Evolutionary conservation across 2,329 filamentous ascomycete genomes (phyloP), one percentile per base, ranked within the genome.

Genomic region (Exophiala lecanii-corni): DNA sequence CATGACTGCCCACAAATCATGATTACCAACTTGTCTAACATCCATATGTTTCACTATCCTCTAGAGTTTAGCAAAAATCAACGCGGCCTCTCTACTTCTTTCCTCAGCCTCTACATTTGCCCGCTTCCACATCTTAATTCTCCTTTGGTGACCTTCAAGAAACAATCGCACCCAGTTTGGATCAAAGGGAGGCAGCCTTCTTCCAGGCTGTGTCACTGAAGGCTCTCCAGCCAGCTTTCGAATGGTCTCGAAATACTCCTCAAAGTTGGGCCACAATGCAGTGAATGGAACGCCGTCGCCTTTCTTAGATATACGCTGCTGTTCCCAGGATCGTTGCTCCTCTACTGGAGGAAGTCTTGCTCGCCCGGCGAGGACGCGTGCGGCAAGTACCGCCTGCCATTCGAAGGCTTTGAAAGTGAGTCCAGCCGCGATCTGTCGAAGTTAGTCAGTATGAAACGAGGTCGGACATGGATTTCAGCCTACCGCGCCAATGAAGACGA

Each of bases 171-270:
- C n/a, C 66, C 67, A 70, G 16, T 59, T 59, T 18, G 60, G 59
- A 9, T 72, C 63, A 39, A 72, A 74, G 2, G 56, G 58, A 2
- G 69, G 69, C 20, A 74, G 49, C 9, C 54, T 54, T 5, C 69
- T 61, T 0, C 69, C 70, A 0, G 61, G 62, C 3, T 60, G 60
- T 0, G 62, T 65, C 4, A 59, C 52, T 0, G 52, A 56, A 2
- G 71, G 69, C 5, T 70, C 62, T 0, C 70, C 69, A 0, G 70
- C 69, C 18, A 73, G 56, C 3, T 46, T 43, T 0, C 67, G 58
- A 10, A 73, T 53, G 2, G 62, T 60, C 41, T 67, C 62, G 37
- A 69, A 70, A 41, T 64, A 69, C 0, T 57, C 57, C 16, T 61
- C 57, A 25, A 67, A 70, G 41, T 70, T 58, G 10, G 56, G 52